These are phyloP conservation scores for Mucor sp. DNA, from an alignment of 371 early-diverging fungal genomes.

Conservation along the genomic window DNA sequence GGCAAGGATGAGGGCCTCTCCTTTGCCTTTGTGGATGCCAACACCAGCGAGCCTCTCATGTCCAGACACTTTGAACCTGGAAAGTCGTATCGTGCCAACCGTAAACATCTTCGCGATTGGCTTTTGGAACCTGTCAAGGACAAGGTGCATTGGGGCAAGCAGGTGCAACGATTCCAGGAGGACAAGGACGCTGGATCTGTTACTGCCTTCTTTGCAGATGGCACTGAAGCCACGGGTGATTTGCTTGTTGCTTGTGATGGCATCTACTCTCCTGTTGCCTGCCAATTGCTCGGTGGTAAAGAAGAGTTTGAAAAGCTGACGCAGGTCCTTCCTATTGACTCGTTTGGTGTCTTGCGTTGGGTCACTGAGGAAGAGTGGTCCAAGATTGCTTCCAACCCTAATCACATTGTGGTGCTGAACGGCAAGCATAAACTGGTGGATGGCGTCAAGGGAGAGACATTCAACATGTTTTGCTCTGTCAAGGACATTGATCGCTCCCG, in stretches of 20 bases:
- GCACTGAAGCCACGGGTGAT: conserved; percentile 15
- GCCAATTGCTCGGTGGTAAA: conserved; percentile 13
- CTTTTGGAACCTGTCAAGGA: conserved; percentile 9
- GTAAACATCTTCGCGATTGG: conserved; percentile 14
- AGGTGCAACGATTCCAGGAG: conserved; percentile 1
- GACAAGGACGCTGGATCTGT: conserved; percentile 11
- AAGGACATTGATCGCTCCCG: background rate
- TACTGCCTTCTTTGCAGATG: conserved; percentile 30
- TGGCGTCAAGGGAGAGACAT: background rate
- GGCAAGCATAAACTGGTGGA: background rate
- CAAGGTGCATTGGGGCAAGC: conserved; percentile 16
- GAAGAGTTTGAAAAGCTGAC: background rate
- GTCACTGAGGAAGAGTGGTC: conserved; percentile 5
- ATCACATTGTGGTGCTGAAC: background rate
- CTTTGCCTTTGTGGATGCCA: conserved; percentile 4
- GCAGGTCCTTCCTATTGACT: background rate
- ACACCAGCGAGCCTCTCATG: background rate
- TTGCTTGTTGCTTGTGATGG: conserved; percentile 21
- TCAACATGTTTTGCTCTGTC: conserved; percentile 7
- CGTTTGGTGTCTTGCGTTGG: conserved; percentile 1
- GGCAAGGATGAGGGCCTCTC: background rate
- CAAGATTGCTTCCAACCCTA: background rate
- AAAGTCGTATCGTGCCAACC: conserved; percentile 14
- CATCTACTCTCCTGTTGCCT: conserved; percentile 9
- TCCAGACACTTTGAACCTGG: background rate